These are phyloP conservation scores for Blastobotrys peoriensis DNA, from an alignment of 805 yeast genomes.

Conservation along the genomic window DNA sequence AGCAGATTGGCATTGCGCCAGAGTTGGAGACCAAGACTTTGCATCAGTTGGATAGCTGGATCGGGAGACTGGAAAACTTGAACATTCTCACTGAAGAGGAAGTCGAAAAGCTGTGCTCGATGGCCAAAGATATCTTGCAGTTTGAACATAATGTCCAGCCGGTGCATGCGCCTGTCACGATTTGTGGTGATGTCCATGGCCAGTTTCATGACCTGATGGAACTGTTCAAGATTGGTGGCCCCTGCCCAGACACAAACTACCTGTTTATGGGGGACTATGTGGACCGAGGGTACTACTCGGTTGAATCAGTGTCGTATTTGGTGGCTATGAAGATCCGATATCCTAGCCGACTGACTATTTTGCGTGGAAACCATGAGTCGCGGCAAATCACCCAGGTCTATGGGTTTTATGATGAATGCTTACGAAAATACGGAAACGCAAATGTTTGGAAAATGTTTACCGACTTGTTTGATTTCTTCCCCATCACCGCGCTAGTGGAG, in stretches of 20 bases:
- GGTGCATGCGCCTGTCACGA: conserved; percentile 90
- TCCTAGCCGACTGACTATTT: conserved; percentile 86
- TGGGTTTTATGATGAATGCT: conserved; percentile 94
- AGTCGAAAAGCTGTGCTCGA: conserved; percentile 72
- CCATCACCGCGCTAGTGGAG: conserved; percentile 91
- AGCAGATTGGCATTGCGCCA: conserved; percentile 16
- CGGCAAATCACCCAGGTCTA: conserved; percentile 96
- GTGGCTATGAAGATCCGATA: conserved; percentile 94
- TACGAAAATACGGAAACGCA: conserved; percentile 89
- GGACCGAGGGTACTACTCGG: conserved; percentile 84
- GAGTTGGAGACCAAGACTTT: conserved; percentile 44
- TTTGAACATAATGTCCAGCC: conserved; percentile 94
- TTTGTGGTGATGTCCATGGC: conserved; percentile 96
- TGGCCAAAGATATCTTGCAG: conserved; percentile 86
- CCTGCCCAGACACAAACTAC: conserved; percentile 89
- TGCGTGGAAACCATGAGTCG: conserved; percentile 93
- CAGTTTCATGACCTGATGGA: conserved; percentile 96
- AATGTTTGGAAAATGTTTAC: conserved; percentile 93
- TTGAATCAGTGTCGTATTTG: conserved; percentile 84
- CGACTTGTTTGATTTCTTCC: conserved; percentile 90
- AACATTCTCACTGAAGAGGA: conserved; percentile 81
- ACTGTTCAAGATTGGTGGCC: conserved; percentile 90
- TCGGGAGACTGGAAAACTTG: conserved; percentile 72
- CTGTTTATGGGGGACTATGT: conserved; percentile 87
- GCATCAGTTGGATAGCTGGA: conserved; percentile 82